Percentiles rank a stretch among this genome's conserved stretches.
These are phyloP conservation scores for Trypanosoma grayi DNA, from an alignment of 208 protist genomes.

Conservation along the genomic window DNA sequence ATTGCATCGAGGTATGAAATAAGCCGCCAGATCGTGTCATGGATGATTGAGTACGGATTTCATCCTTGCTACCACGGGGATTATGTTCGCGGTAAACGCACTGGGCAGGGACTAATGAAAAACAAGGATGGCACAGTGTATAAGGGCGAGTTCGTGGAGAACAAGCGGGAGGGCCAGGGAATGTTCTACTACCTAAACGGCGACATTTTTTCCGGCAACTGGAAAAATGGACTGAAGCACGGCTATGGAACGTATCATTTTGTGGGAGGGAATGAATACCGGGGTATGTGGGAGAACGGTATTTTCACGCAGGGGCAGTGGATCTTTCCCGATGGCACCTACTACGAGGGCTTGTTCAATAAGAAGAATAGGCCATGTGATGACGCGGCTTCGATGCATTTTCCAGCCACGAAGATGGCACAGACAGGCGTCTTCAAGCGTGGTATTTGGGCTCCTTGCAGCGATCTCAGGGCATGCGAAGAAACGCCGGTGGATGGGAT, in stretches of 20 bases:
- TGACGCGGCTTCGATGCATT: conserved; percentile 73
- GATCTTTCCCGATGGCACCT: conserved; percentile 80
- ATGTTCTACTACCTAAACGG: conserved; percentile 92
- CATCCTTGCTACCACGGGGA: conserved; percentile 86
- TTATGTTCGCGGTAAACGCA: conserved; percentile 77
- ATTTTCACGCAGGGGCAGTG: conserved; percentile 87
- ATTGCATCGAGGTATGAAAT: conserved; percentile 55
- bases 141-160: conserved; percentile 89
- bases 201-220: conserved; percentile 88
- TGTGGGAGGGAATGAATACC: conserved; percentile 78
- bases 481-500: conserved; percentile 68
- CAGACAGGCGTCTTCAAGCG: conserved; percentile 71
- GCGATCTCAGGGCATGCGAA: conserved; percentile 53
- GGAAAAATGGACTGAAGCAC: conserved; percentile 75
- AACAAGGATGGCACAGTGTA: conserved; percentile 89
- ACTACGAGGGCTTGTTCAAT: conserved; percentile 91
- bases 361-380: conserved; percentile 82
- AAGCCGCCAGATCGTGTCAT: conserved; percentile 57
- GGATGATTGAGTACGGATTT: conserved; percentile 66
- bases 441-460: conserved; percentile 75
- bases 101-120: conserved; percentile 85
- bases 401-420: conserved; percentile 59
- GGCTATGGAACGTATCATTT: conserved; percentile 91
- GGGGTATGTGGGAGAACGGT: conserved; percentile 70
- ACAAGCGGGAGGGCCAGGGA: conserved; percentile 87